These are phyloP conservation scores for Candida boidinii DNA, from an alignment of 805 yeast species.

Conservation along the genomic window DNA sequence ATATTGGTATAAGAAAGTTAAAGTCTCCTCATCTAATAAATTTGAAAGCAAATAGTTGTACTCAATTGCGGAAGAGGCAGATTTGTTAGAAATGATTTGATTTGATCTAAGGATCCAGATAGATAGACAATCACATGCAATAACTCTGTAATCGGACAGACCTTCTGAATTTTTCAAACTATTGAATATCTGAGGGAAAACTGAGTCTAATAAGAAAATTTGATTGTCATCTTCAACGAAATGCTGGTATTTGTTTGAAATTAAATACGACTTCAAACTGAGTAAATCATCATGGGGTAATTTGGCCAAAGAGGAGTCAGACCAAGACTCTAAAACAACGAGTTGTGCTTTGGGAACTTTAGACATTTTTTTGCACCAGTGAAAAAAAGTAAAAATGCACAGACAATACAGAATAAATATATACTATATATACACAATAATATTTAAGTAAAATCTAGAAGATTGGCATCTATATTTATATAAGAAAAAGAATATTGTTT, in stretches of 20 bases:
- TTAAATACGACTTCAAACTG: constrained; percentile 10
- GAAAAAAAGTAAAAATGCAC: too few species aligned
- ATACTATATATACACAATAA: too few species aligned
- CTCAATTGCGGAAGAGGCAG: background rate
- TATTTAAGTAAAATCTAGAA: too few species aligned
- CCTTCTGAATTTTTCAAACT: constrained; percentile 26
- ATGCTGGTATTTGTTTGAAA: constrained; percentile 11
- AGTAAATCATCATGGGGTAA: constrained; percentile 4
- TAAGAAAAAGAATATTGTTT: too few species aligned
- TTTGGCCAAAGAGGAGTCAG: too few species aligned
- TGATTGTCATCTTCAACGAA: constrained; percentile 2
- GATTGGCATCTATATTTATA: too few species aligned
- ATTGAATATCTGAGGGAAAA: constrained; percentile 21
- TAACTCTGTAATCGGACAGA: constrained; percentile 28
- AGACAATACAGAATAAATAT: too few species aligned
- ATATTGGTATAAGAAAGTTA: constrained; percentile 36
- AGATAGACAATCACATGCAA: constrained; percentile 51
- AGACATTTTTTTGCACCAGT: too few species aligned
- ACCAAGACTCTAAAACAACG: too few species aligned
- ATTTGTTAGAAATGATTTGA: constrained; percentile 23
- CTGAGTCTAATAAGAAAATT: constrained; percentile 2
- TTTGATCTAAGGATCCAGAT: constrained; percentile 54
- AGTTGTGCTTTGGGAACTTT: too few species aligned
- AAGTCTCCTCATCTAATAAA: constrained; percentile 10
- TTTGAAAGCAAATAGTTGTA: constrained; percentile 1